These are phyloP conservation scores for Populus simonii DNA, from an alignment of 345 rosid species.

Conservation along the genomic window DNA sequence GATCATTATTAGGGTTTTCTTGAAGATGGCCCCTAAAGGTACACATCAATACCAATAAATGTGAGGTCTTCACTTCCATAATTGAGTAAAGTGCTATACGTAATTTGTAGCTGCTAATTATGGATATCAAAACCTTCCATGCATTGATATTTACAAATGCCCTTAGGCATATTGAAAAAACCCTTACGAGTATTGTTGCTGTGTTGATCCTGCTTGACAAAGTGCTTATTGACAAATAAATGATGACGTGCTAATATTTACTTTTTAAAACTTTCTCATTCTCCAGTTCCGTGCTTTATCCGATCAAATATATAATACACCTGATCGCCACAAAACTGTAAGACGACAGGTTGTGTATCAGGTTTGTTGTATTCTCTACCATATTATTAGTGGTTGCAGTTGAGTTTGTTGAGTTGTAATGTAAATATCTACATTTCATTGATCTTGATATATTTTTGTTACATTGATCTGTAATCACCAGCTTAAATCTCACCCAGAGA, in stretches of 20 bases:
- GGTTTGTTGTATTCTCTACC: slow-evolving; percentile 39
- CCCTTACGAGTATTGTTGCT: neutral
- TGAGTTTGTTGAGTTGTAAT: neutral
- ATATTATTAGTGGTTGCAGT: neutral
- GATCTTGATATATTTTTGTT: slow-evolving; percentile 11
- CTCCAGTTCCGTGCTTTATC: slow-evolving; percentile 79
- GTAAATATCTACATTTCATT: neutral
- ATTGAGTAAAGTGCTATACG: neutral
- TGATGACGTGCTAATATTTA: neutral
- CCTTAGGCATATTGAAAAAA: neutral
- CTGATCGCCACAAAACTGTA: slow-evolving; percentile 61
- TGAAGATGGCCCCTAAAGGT: neutral
- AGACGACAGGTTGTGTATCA: slow-evolving; percentile 57
- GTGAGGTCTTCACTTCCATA: neutral
- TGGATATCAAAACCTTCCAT: neutral
- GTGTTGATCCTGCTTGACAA: neutral
- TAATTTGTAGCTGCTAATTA: neutral
- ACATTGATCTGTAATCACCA: slow-evolving; percentile 26
- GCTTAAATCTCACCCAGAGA: slow-evolving; percentile 63
- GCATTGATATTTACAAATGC: neutral
- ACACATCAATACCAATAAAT: neutral
- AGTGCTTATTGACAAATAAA: neutral
- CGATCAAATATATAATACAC: slow-evolving; percentile 55
- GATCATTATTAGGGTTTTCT: neutral
- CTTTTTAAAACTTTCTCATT: neutral